Base-by-base conservation (phyloP, 176 grass and related monocot genomes). In the Aegilops longissima region DNA sequence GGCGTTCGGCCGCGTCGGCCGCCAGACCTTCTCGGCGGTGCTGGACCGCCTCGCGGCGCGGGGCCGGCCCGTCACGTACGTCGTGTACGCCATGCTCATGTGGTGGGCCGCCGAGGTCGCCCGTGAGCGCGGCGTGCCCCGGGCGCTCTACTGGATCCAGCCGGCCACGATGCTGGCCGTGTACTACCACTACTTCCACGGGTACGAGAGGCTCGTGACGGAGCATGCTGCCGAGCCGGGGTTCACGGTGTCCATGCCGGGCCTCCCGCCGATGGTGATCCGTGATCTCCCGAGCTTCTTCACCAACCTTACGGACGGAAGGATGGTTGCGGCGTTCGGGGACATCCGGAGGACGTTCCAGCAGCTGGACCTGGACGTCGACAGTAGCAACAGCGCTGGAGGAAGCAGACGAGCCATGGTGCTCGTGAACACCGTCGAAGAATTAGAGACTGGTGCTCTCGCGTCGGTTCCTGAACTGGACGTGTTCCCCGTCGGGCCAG, bases 131-230 rank as follows among this genome's bases (percentile, higher is more conserved):
- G 87, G 80, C 39, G 5, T 94, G 68, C 87, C 77, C 21, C 75
- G 77, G 2, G 71, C 45, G n/a, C 56, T 82, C 20, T 90, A 85
- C 31, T 94, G 92, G 92, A 76, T 78, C 64, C 89, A 91, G 62
- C 80, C 92, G 6, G 80, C 92, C 12, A 78, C 84, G n/a, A 65
- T 87, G 78, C 89, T 94, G 45, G 87, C 64, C 36, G 70, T 79
- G 6, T 94, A 91, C 82, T 92, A 94, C 77, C 90, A 89, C 77
- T 95, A 95, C 84, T 84, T 90, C 72, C 85, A 89, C 52, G 90
- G 90, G 7, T 84, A 82, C 63, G 36, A 80, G 17, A 6, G 23
- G 8, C 49, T 83, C 68, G 82, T 95, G 21, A 69, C 78, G 29
- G 68, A 83, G 7, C 88, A 88, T 61, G 38, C 33, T 10, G 29